phyloP scores from a whole-genome alignment of 192 early-diverging fungal species.

The Rhizophlyctis rosea region DNA sequence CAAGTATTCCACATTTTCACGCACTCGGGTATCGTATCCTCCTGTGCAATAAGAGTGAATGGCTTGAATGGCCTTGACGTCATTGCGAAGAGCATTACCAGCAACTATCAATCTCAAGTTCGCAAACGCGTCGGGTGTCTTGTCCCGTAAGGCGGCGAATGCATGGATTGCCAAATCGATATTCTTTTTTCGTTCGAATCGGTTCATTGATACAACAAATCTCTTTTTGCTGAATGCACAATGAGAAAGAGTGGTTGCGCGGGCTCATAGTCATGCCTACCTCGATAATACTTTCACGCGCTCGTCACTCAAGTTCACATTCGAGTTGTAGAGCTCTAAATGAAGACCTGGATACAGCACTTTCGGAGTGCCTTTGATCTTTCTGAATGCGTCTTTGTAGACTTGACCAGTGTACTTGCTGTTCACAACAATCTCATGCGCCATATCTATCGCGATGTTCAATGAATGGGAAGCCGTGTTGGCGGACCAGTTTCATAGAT shows the following conservation, averaged over 20 bases:
- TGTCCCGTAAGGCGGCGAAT: constrained; percentile 49
- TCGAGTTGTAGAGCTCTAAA: constrained; percentile 65
- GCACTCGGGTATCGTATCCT: constrained; percentile 80
- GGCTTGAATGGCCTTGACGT: too few relatives aligned
- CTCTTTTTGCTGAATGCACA: background rate
- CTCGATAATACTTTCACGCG: constrained; percentile 49
- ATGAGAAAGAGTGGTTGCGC: background rate
- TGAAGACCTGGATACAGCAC: constrained; percentile 86
- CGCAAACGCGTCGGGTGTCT: constrained; percentile 28
- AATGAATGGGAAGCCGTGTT: too few relatives aligned
- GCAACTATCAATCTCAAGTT: constrained; percentile 68
- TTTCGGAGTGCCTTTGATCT: constrained; percentile 56
- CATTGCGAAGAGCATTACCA: too few relatives aligned
- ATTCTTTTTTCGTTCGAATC: constrained; percentile 96
- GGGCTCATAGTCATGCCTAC: constrained; percentile 15
- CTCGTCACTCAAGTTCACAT: constrained; percentile 53
- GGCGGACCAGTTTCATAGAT: too few relatives aligned
- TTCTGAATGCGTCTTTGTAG: constrained; percentile 70
- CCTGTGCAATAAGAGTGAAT: constrained; percentile 36
- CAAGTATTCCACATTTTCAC: constrained; percentile 86
- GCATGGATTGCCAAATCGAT: constrained; percentile 75
- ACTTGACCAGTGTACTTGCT: constrained; percentile 79
- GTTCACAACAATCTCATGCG: constrained; percentile 91
- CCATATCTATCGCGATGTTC: too few relatives aligned
- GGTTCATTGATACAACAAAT: constrained; percentile 80